A percentile compares a stretch with the other conserved stretches of the same genome.
These are phyloP conservation scores for Colletotrichum cuscutae DNA, from an alignment of 2,329 filamentous ascomycete species.

Conservation along the genomic window DNA sequence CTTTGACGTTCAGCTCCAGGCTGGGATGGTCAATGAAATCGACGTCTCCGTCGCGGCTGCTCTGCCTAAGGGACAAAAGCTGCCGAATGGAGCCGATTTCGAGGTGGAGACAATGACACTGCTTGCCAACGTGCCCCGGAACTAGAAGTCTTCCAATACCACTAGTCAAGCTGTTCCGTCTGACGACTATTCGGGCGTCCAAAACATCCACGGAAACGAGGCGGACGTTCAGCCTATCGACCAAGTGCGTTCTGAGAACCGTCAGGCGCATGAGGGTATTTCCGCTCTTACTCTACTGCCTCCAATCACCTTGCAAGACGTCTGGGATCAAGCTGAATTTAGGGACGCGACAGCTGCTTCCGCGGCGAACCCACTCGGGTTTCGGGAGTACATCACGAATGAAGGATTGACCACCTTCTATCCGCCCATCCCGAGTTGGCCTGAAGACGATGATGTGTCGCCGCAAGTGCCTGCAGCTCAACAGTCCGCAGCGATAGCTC, in stretches of 20 bases:
- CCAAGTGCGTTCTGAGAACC: background rate
- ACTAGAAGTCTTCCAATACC: conserved; percentile 40
- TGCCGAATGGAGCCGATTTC: conserved; percentile 68
- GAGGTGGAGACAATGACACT: conserved; percentile 84
- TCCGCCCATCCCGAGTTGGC: background rate
- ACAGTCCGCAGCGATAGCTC: background rate
- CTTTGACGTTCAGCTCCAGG: conserved; percentile 78
- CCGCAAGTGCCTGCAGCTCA: background rate
- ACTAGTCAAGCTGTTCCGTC: background rate
- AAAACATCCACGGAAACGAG: background rate
- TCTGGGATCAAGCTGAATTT: conserved; percentile 29
- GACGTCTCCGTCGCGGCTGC: conserved; percentile 82
- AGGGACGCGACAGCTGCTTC: background rate
- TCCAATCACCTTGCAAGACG: conserved; percentile 16
- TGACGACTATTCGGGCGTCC: background rate
- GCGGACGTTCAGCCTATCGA: background rate
- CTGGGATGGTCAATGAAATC: conserved; percentile 77
- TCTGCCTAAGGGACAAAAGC: conserved; percentile 68
- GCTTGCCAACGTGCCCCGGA: conserved; percentile 75
- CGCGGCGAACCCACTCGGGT: background rate
- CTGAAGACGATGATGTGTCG: background rate
- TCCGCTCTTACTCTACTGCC: conserved; percentile 15
- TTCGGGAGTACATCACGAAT: background rate
- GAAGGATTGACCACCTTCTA: background rate
- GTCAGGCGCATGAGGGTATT: background rate